Percentiles rank a stretch among this genome's conserved stretches.
Conservation (phyloP, 192 early-diverging fungal genomes). For the Entomortierella beljakovae region DNA sequence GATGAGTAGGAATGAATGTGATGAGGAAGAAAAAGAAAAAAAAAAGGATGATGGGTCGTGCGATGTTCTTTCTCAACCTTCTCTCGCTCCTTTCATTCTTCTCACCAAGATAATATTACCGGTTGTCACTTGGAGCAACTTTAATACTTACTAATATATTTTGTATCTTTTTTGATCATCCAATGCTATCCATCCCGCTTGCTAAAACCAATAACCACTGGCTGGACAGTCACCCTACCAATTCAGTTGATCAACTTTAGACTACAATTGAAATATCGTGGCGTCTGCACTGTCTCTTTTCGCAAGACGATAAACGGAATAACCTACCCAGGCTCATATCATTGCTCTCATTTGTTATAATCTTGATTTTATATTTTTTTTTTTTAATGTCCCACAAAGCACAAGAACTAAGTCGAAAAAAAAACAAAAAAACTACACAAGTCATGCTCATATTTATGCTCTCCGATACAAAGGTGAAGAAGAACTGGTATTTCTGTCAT, state of each 20-base stretch:
- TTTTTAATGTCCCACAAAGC: background rate
- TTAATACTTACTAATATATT: background rate
- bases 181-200: background rate
- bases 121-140: too few relatives aligned
- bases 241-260: too few relatives aligned
- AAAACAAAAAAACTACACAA: conserved; percentile 5
- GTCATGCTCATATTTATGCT: background rate
- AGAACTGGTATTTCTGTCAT: too few relatives aligned
- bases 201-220: background rate
- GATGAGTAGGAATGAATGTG: background rate
- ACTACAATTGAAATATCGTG: too few relatives aligned
- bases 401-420: background rate
- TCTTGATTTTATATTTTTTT: too few relatives aligned
- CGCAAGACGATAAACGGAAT: too few relatives aligned
- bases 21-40: background rate
- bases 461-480: background rate
- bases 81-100: background rate
- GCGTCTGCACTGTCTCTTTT: too few relatives aligned
- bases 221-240: background rate
- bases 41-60: conserved; percentile 9
- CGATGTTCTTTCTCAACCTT: background rate
- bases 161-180: background rate
- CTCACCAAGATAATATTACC: background rate
- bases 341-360: background rate
- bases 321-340: background rate